These are phyloP conservation scores for Solanum megistacrolobum DNA, from an alignment of 257 asterid species.

Conservation along the genomic window DNA sequence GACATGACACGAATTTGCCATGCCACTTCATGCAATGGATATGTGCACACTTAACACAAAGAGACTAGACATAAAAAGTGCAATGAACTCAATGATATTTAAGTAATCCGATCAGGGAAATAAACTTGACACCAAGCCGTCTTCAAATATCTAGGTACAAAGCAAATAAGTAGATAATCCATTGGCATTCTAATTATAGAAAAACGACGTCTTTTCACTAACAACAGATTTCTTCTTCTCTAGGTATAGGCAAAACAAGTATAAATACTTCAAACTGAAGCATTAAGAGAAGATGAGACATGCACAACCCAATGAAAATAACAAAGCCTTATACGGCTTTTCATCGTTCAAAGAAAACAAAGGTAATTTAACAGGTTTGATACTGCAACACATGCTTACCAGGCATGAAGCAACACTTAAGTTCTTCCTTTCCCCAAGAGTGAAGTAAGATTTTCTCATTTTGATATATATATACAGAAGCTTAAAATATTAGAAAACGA, in stretches of 20 bases:
- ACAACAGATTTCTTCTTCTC: not conserved
- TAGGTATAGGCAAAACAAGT: not conserved
- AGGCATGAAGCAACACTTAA: not conserved
- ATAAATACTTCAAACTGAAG: not conserved
- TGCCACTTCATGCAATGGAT: not conserved
- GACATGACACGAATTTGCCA: not conserved
- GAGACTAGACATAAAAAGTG: not conserved
- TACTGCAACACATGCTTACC: not conserved
- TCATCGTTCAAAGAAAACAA: not conserved
- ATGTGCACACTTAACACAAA: not conserved
- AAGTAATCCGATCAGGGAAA: not conserved
- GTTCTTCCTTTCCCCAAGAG: not conserved
- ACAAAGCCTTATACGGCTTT: not conserved
- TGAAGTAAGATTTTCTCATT: not conserved
- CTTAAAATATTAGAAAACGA: not conserved
- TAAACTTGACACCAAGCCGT: not conserved
- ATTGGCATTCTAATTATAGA: not conserved
- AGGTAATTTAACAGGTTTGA: not conserved
- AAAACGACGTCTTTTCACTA: not conserved
- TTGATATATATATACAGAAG: not conserved
- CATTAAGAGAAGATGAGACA: not conserved
- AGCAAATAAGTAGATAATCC: not conserved
- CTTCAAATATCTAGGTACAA: not conserved
- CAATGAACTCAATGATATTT: not conserved
- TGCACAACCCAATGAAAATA: not conserved